Conservation (phyloP, 352 stramenopile species). For the Pythium dissotocum region DNA sequence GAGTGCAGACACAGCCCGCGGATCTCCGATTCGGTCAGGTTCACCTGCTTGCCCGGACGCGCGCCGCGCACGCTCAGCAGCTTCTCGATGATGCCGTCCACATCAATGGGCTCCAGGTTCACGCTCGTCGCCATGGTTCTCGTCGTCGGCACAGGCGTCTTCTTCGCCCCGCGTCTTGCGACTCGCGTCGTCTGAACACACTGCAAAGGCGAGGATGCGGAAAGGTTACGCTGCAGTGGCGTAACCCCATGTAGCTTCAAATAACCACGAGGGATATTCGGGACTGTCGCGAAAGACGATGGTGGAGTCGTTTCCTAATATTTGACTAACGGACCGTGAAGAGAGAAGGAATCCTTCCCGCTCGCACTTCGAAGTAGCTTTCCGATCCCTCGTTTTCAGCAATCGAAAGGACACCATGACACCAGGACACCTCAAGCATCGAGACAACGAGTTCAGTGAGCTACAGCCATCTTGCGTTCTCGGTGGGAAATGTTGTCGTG, state of each 20-base stretch:
- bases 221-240: too few relatives aligned
- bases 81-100: slow-evolving; percentile 90
- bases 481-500: too few relatives aligned
- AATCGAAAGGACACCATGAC: too few relatives aligned
- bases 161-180: not conserved
- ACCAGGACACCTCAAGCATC: too few relatives aligned
- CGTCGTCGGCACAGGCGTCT: too few relatives aligned
- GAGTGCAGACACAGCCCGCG: slow-evolving; percentile 93
- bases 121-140: slow-evolving; percentile 24
- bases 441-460: too few relatives aligned
- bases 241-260: too few relatives aligned
- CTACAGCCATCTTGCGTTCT: too few relatives aligned
- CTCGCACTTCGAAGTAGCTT: too few relatives aligned
- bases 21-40: slow-evolving; percentile 91
- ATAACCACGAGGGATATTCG: not conserved
- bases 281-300: not conserved
- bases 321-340: not conserved
- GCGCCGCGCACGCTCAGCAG: slow-evolving; percentile 88
- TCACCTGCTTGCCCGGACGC: slow-evolving; percentile 85
- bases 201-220: too few relatives aligned
- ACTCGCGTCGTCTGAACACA: not conserved
- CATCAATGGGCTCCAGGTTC: slow-evolving; percentile 74
- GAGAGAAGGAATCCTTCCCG: too few relatives aligned
- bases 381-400: too few relatives aligned
- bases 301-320: not conserved